phyloP scores from a whole-genome alignment of 257 asterid genomes.

The Solanum lycopersicoides region DNA sequence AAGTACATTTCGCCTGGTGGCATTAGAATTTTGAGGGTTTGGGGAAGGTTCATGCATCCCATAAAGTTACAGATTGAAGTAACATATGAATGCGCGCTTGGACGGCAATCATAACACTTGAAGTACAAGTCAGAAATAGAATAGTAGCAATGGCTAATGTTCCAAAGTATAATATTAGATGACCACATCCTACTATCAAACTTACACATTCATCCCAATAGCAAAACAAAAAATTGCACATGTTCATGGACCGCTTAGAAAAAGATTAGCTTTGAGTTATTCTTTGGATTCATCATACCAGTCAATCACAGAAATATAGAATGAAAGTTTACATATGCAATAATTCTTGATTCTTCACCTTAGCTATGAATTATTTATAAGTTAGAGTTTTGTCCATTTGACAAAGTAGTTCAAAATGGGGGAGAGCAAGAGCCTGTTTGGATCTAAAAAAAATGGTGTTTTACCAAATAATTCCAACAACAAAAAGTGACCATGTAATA shows the following conservation, averaged over 20 bases:
- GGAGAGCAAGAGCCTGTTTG: not conserved
- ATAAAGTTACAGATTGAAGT: not conserved
- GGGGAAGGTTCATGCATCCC: not conserved
- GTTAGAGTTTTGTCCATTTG: not conserved
- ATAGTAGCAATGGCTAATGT: not conserved
- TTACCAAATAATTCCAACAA: not conserved
- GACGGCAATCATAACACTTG: not conserved
- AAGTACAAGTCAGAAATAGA: not conserved
- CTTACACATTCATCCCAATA: not conserved
- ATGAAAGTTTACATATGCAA: not conserved
- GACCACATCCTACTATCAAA: not conserved
- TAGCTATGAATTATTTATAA: not conserved
- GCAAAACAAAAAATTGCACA: not conserved
- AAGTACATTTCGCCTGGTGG: not conserved
- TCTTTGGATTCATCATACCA: not conserved
- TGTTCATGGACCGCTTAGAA: not conserved
- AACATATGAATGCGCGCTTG: not conserved
- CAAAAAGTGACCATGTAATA: not conserved
- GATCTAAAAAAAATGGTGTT: not conserved
- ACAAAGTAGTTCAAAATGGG: not conserved
- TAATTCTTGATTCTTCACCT: not conserved
- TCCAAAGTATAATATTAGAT: not conserved
- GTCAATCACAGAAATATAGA: not conserved
- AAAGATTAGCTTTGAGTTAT: not conserved
- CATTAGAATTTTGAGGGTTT: not conserved